Evolutionary conservation across 2,329 filamentous ascomycete genomes (phyloP).

Genomic region (Beauveria pseudobassiana): DNA sequence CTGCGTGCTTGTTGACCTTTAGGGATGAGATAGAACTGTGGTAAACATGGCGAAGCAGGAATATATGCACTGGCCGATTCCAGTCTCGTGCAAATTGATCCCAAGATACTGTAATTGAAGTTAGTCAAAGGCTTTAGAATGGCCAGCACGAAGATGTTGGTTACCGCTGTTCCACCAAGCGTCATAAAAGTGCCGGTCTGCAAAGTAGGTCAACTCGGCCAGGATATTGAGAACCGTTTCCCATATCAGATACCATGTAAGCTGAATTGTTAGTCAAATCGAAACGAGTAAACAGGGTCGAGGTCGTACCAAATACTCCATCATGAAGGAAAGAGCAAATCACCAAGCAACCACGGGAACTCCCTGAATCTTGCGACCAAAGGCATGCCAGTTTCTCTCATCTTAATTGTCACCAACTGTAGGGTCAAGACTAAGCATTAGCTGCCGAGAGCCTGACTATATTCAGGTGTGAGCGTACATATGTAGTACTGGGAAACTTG

Average conservation of each 20-base stretch:
- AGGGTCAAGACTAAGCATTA: slow-evolving; percentile 40
- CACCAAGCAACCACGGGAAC: slow-evolving; percentile 68
- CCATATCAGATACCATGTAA: slow-evolving; percentile 79
- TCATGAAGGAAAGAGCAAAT: slow-evolving; percentile 70
- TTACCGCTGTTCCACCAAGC: slow-evolving; percentile 56
- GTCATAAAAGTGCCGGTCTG: slow-evolving; percentile 65
- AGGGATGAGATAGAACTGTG: slow-evolving; percentile 69
- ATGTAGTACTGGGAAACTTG: slow-evolving; percentile 70
- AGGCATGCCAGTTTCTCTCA: slow-evolving; percentile 59
- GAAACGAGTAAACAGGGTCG: background rate
- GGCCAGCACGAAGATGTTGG: slow-evolving; percentile 6
- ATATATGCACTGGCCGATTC: slow-evolving; percentile 72
- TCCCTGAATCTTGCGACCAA: slow-evolving; percentile 53
- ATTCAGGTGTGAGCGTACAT: slow-evolving; percentile 28
- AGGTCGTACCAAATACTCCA: slow-evolving; percentile 56
- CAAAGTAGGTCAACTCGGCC: slow-evolving; percentile 69
- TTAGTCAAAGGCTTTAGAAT: background rate
- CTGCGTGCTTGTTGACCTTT: slow-evolving; percentile 60
- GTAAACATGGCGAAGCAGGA: slow-evolving; percentile 71
- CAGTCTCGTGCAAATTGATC: slow-evolving; percentile 75
- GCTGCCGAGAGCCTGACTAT: background rate
- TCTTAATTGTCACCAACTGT: slow-evolving; percentile 60
- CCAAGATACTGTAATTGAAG: slow-evolving; percentile 44
- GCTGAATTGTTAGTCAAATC: slow-evolving; percentile 21
- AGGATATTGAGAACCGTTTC: slow-evolving; percentile 66